Percentiles rank a stretch among this genome's conserved stretches.
phyloP scores from a whole-genome alignment of 345 rosid species.

The Schrenkiella parvula region DNA sequence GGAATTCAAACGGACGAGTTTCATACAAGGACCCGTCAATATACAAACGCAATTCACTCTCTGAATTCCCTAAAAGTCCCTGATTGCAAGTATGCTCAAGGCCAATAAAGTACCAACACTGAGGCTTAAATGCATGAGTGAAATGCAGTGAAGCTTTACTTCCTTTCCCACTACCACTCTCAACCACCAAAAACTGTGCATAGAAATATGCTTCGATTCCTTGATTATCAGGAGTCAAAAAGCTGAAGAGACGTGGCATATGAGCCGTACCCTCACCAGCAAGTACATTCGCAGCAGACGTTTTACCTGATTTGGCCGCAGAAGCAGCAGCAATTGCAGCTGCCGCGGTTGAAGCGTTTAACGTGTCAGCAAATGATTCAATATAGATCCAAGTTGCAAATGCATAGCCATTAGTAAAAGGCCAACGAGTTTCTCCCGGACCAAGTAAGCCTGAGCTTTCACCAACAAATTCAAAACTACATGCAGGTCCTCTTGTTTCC shows the following conservation, averaged over 20 bases:
- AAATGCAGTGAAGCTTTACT: conserved; percentile 90
- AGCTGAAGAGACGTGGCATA: conserved; percentile 96
- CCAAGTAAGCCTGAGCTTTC: conserved; percentile 98
- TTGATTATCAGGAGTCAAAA: conserved; percentile 88
- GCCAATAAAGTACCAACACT: conserved; percentile 96
- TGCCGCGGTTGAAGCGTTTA: conserved; percentile 92
- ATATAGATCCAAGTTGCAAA: conserved; percentile 98
- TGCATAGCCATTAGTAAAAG: conserved; percentile 87
- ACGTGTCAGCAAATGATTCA: conserved; percentile 95
- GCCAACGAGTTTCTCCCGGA: conserved; percentile 98
- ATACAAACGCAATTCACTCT: conserved; percentile 80
- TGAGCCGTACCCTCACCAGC: conserved; percentile 94
- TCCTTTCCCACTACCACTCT: conserved; percentile 78
- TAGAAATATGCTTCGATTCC: conserved; percentile 95
- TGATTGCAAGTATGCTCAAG: conserved; percentile 79
- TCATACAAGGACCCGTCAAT: conserved; percentile 90
- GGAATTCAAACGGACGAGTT: conserved; percentile 83
- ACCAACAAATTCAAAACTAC: conserved; percentile 92
- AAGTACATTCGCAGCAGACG: conserved; percentile 75
- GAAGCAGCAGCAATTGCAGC: conserved; percentile 95
- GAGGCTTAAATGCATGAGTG: conserved; percentile 97
- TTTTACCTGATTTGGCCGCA: conserved; percentile 91
- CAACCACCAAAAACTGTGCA: conserved; percentile 97
- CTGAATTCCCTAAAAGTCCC: conserved; percentile 81
- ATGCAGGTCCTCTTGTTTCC: conserved; percentile 89